Evolutionary conservation across 345 rosid species (phyloP), one percentile per base, ranked within the genome.

Genomic region (Excoecaria cochinchinensis): DNA sequence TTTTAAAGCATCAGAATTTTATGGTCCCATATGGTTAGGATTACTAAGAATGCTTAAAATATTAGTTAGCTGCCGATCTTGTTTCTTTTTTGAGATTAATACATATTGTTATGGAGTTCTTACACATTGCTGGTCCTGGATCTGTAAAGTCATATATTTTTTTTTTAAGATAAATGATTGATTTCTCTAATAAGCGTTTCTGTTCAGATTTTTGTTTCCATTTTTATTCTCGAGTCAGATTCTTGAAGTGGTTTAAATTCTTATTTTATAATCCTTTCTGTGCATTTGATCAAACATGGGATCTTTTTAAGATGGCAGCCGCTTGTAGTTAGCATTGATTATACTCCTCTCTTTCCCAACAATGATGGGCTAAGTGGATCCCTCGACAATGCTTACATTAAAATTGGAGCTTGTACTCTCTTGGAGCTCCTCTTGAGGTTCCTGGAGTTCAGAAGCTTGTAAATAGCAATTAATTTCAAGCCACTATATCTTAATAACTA

Each of bases 401-500:
- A 51, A 51, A 39, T 6, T 77, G 85, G 86, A 80, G 85, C 78
- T 87, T 82, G 72, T 80, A 80, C 81, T 85, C 85, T 85, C 85
- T 77, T 74, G 69, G 84, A 82, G 82, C 85, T 78, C 52, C 73
- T 62, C 44, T 39, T 62, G 68, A 59, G 40, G 77, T 86, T 79
- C 86, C 69, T 79, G 86, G 89, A 82, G 86, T 85, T 87, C 80
- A 77, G 84, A 75, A 82, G 74, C 84, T 75, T 84, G 86, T 79
- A 85, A 69, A 86, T 51, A 19, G 17, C 64, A 63, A 31, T 39
- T 15, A 36, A 36, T 63, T 31, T 11, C 31, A 57, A n/a, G 61
- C 61, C 25, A 57, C 31, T 21, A 21, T 57, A 24, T 57, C 8
- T 0, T 57, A 22, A 57, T 31, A 6, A 3, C 13, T n/a, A 8